A percentile compares a stretch with the other conserved stretches of the same genome.
These are phyloP conservation scores for Babesia bovis DNA, from an alignment of 169 alveolate species.

Conservation along the genomic window DNA sequence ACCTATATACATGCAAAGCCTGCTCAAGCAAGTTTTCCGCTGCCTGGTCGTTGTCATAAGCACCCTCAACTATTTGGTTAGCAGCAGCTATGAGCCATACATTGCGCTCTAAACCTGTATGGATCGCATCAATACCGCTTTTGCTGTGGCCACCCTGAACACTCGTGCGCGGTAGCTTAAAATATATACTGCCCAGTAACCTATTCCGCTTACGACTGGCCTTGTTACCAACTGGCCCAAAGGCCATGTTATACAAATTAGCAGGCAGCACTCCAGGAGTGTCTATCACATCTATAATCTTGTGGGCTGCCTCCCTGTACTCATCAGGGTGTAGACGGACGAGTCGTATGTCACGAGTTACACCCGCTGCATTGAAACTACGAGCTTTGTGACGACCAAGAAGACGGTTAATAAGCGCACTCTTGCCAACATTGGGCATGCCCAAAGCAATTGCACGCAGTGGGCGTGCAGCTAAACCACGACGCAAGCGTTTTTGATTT, in stretches of 20 bases:
- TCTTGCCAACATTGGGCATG: slow-evolving; percentile 83
- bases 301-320: slow-evolving; percentile 45
- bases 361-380: slow-evolving; percentile 79
- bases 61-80: slow-evolving; percentile 56
- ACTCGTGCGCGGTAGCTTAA: slow-evolving; percentile 12
- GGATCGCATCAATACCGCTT: slow-evolving; percentile 23
- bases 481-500: slow-evolving; percentile 55
- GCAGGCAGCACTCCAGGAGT: slow-evolving; percentile 79
- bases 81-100: slow-evolving; percentile 59
- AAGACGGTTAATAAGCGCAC: slow-evolving; percentile 77
- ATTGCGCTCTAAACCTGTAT: slow-evolving; percentile 23
- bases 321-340: slow-evolving; percentile 64
- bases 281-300: slow-evolving; percentile 70
- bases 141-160: slow-evolving; percentile 45
- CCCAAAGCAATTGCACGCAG: slow-evolving; percentile 79
- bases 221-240: slow-evolving; percentile 29
- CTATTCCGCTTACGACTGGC: slow-evolving; percentile 50
- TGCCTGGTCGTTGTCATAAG: slow-evolving; percentile 55
- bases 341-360: slow-evolving; percentile 64
- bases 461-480: slow-evolving; percentile 70
- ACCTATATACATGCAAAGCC: slow-evolving; percentile 18
- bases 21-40: slow-evolving; percentile 51
- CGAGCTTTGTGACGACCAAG: slow-evolving; percentile 74
- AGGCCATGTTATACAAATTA: slow-evolving; percentile 58
- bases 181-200: slow-evolving; percentile 38